A percentile compares a stretch with the other conserved stretches of the same genome.
Evolutionary conservation across 169 alveolate genomes (phyloP).

Genomic region (Perkinsus olseni): DNA sequence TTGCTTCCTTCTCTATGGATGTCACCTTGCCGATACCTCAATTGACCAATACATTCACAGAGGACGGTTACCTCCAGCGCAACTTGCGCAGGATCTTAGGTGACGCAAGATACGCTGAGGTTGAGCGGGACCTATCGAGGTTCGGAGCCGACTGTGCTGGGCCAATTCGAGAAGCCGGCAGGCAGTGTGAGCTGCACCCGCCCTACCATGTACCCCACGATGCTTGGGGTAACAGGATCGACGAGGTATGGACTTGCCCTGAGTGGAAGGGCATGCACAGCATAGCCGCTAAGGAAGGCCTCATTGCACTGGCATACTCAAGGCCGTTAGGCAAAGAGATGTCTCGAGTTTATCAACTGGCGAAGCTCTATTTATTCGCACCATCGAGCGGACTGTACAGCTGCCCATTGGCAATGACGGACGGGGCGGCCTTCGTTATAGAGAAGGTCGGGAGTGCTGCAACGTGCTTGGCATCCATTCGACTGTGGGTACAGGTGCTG

Average conservation of each 20-base stretch:
- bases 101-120: neutral
- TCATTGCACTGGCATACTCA: slow-evolving; percentile 7
- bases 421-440: slow-evolving; percentile 56
- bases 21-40: neutral
- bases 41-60: neutral
- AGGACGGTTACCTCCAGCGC: neutral
- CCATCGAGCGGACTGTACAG: slow-evolving; percentile 42
- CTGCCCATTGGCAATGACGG: slow-evolving; percentile 68
- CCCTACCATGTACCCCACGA: slow-evolving; percentile 36
- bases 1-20: neutral
- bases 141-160: neutral
- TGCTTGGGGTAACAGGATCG: slow-evolving; percentile 48
- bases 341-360: slow-evolving; percentile 33
- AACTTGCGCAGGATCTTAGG: neutral
- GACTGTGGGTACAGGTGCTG: neutral
- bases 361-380: slow-evolving; percentile 40
- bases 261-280: slow-evolving; percentile 47
- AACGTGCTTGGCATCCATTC: too few relatives aligned
- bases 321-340: slow-evolving; percentile 5
- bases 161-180: slow-evolving; percentile 19
- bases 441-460: slow-evolving; percentile 5
- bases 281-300: slow-evolving; percentile 39
- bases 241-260: slow-evolving; percentile 36
- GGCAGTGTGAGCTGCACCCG: slow-evolving; percentile 28
- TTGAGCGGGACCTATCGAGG: neutral